Conservation (phyloP, 2,329 filamentous ascomycete genomes). For the Talaromyces sp. region DNA sequence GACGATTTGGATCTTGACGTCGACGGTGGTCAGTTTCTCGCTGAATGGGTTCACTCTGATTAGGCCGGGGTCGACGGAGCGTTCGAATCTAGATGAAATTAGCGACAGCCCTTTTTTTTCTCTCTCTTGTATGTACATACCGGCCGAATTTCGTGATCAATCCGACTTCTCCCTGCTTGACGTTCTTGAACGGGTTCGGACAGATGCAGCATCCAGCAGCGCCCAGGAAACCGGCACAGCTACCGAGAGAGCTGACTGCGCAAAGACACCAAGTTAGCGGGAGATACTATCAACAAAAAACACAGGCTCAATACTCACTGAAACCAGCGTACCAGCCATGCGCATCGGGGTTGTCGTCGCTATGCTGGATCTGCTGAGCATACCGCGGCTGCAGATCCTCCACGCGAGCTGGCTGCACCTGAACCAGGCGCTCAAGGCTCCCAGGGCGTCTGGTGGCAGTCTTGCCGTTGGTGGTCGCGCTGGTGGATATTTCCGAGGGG, state of each 20-base stretch:
- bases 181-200: constrained; percentile 93
- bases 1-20: constrained; percentile 99
- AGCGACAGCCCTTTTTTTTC: background rate
- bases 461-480: constrained; percentile 27
- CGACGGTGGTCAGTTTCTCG: constrained; percentile 83
- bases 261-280: background rate
- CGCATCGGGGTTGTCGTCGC: constrained; percentile 62
- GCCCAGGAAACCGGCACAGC: constrained; percentile 70
- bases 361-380: constrained; percentile 58
- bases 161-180: constrained; percentile 89
- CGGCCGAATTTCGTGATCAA: constrained; percentile 90
- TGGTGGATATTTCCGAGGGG: background rate
- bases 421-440: constrained; percentile 56
- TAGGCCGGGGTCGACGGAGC: constrained; percentile 91
- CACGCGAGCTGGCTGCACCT: constrained; percentile 72
- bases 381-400: constrained; percentile 84
- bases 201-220: constrained; percentile 86
- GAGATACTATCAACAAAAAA: background rate
- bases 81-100: constrained; percentile 60
- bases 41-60: constrained; percentile 96
- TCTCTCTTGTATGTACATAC: constrained; percentile 17
- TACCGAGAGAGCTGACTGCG: constrained; percentile 68
- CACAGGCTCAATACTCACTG: constrained; percentile 52
- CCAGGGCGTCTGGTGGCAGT: constrained; percentile 20
- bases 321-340: constrained; percentile 88